Evolutionary conservation across 2,329 filamentous ascomycete genomes (phyloP).

Genomic region (Tolypocladium cylindrosporum): DNA sequence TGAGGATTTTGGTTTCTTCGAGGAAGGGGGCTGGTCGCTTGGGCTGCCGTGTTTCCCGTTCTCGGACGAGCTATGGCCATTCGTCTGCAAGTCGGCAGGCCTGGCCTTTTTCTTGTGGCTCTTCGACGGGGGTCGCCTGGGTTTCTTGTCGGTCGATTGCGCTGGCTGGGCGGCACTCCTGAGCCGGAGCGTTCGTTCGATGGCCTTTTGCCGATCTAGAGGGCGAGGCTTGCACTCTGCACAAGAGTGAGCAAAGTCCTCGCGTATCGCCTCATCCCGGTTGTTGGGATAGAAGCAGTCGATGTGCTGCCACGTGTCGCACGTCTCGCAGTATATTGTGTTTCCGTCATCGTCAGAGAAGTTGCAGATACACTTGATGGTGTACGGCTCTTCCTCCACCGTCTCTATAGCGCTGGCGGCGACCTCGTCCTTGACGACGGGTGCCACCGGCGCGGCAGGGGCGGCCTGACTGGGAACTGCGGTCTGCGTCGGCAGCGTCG

Average conservation of each 20-base stretch:
- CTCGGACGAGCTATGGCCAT: slow-evolving; percentile 55
- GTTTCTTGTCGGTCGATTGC: slow-evolving; percentile 55
- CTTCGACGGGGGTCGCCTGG: slow-evolving; percentile 67
- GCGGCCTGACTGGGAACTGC: slow-evolving; percentile 44
- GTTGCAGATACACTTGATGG: slow-evolving; percentile 95
- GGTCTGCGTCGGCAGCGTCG: slow-evolving; percentile 43
- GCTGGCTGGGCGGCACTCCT: slow-evolving; percentile 27
- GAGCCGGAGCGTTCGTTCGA: slow-evolving; percentile 58
- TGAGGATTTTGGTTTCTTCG: slow-evolving; percentile 72
- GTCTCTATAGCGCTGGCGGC: slow-evolving; percentile 36
- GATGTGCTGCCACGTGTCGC: slow-evolving; percentile 97
- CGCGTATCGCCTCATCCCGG: slow-evolving; percentile 59
- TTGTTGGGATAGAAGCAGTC: slow-evolving; percentile 84
- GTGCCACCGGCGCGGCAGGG: slow-evolving; percentile 21
- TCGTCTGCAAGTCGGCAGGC: slow-evolving; percentile 55
- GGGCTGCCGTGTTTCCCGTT: slow-evolving; percentile 36
- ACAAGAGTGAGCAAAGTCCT: slow-evolving; percentile 73
- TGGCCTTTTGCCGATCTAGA: slow-evolving; percentile 65
- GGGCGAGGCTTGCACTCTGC: slow-evolving; percentile 74
- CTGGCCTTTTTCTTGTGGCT: slow-evolving; percentile 83
- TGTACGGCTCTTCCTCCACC: slow-evolving; percentile 71
- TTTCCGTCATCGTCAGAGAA: slow-evolving; percentile 93
- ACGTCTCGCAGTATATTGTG: slow-evolving; percentile 91
- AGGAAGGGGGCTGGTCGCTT: slow-evolving; percentile 40
- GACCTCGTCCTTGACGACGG: slow-evolving; percentile 29